These are phyloP conservation scores for Chalaropsis ovoidea DNA, from an alignment of 2,329 filamentous ascomycete species.

Conservation along the genomic window DNA sequence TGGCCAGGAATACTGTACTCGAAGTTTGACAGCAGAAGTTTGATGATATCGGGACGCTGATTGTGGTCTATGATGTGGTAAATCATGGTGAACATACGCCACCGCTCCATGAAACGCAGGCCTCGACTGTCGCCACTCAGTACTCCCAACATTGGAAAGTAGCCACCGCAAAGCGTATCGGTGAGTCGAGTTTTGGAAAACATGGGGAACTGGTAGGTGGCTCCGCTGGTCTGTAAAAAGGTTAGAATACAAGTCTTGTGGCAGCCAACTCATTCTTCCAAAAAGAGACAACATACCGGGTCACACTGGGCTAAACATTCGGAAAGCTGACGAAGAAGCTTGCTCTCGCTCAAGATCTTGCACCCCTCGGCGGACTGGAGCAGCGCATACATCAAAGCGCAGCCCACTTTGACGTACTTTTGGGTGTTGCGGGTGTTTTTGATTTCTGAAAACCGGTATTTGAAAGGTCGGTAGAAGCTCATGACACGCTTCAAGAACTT, in stretches of 20 bases:
- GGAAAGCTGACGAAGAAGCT: conserved; percentile 82
- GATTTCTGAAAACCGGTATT: conserved; percentile 84
- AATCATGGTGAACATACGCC: conserved; percentile 99
- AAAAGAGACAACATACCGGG: conserved; percentile 46
- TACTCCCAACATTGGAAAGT: conserved; percentile 84
- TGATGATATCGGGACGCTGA: conserved; percentile 83
- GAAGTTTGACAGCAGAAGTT: conserved; percentile 77
- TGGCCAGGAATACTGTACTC: conserved; percentile 86
- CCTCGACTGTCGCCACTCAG: conserved; percentile 75
- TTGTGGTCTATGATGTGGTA: conserved; percentile 93
- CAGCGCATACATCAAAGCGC: conserved; percentile 74
- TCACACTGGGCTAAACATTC: conserved; percentile 95
- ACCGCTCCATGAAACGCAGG: conserved; percentile 80
- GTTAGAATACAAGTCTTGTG: neutral
- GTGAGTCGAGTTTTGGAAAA: conserved; percentile 77
- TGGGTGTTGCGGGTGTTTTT: conserved; percentile 88
- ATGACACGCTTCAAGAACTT: conserved; percentile 94
- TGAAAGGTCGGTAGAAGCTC: conserved; percentile 94
- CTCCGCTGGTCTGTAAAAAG: conserved; percentile 48
- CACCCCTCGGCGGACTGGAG: conserved; percentile 77
- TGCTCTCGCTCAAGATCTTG: conserved; percentile 80
- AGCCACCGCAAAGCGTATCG: conserved; percentile 82
- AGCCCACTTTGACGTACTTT: conserved; percentile 84
- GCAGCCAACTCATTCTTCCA: neutral
- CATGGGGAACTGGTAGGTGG: conserved; percentile 74